Percentiles rank a stretch among this genome's conserved stretches.
Evolutionary conservation across 148 eudicot genomes (phyloP).

Genomic region (Cornus controversa): DNA sequence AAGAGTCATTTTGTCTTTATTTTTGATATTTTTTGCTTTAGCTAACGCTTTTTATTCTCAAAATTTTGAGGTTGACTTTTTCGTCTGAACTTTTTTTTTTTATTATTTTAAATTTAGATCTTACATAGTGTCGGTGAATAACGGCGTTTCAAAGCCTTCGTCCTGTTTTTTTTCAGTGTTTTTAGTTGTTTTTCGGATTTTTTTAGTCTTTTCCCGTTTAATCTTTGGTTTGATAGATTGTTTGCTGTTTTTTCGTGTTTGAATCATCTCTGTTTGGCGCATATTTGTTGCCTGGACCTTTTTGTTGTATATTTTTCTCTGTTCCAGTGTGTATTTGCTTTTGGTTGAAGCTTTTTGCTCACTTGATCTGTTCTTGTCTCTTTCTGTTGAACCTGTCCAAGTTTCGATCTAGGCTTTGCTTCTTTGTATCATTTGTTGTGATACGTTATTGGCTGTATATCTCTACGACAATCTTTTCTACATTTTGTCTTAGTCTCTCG

Average conservation of each 20-base stretch:
- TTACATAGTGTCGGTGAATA: background rate
- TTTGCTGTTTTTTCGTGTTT: background rate
- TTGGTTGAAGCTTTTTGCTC: background rate
- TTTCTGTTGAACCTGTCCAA: background rate
- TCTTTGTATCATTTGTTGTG: background rate
- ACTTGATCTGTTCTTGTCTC: too few relatives aligned
- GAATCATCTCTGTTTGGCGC: too few relatives aligned
- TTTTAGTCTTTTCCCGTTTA: too few relatives aligned
- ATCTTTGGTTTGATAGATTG: too few relatives aligned
- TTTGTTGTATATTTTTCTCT: background rate
- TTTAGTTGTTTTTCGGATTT: background rate
- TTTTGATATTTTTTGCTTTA: background rate
- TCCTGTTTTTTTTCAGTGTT: background rate
- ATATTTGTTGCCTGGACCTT: too few relatives aligned
- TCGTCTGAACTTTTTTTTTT: background rate
- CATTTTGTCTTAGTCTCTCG: too few relatives aligned
- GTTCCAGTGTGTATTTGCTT: too few relatives aligned
- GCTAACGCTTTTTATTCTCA: background rate
- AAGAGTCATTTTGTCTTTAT: too few relatives aligned
- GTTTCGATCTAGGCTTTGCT: background rate
- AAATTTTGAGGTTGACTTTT: background rate
- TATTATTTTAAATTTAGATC: background rate
- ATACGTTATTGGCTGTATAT: too few relatives aligned
- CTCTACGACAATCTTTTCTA: too few relatives aligned
- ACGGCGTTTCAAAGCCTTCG: background rate